These are phyloP conservation scores for Rhinocladiella similis DNA, from an alignment of 2,329 filamentous ascomycete species.

Conservation along the genomic window DNA sequence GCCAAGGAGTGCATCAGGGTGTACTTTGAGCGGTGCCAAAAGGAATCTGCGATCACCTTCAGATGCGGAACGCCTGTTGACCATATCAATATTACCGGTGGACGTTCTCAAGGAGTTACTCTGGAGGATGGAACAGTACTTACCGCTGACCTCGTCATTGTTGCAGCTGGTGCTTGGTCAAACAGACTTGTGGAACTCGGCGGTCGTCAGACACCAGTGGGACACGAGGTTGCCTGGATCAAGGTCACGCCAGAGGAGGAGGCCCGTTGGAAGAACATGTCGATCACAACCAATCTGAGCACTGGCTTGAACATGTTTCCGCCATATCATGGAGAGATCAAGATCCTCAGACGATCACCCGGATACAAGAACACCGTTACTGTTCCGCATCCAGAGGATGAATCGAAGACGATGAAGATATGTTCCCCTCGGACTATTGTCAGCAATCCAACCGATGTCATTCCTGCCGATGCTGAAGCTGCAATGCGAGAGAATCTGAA, in stretches of 20 bases:
- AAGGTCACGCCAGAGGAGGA: constrained; percentile 30
- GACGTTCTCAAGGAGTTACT: constrained; percentile 18
- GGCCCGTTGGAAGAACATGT: constrained; percentile 31
- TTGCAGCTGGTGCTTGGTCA: constrained; percentile 32
- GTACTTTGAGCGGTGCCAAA: constrained; percentile 31
- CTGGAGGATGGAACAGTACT: constrained; percentile 24
- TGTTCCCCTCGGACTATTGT: constrained; percentile 30
- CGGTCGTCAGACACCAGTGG: constrained; percentile 17
- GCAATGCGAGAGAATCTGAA: constrained; percentile 25
- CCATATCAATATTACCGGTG: constrained; percentile 5
- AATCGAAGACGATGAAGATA: constrained; percentile 19
- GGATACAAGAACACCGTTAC: constrained; percentile 29
- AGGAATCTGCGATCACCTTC: constrained; percentile 24
- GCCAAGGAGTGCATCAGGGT: constrained; percentile 27
- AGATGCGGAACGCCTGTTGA: constrained; percentile 25
- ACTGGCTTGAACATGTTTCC: constrained; percentile 34
- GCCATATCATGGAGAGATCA: constrained; percentile 33
- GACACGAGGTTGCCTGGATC: constrained; percentile 32
- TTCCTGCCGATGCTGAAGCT: constrained; percentile 29
- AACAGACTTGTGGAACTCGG: constrained; percentile 28
- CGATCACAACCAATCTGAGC: constrained; percentile 32
- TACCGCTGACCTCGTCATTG: constrained; percentile 18
- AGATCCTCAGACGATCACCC: constrained; percentile 30
- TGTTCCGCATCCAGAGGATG: constrained; percentile 29
- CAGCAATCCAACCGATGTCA: constrained; percentile 29